Base-by-base conservation (phyloP, 2,329 filamentous ascomycete genomes). In the Sporothrix globosa region DNA sequence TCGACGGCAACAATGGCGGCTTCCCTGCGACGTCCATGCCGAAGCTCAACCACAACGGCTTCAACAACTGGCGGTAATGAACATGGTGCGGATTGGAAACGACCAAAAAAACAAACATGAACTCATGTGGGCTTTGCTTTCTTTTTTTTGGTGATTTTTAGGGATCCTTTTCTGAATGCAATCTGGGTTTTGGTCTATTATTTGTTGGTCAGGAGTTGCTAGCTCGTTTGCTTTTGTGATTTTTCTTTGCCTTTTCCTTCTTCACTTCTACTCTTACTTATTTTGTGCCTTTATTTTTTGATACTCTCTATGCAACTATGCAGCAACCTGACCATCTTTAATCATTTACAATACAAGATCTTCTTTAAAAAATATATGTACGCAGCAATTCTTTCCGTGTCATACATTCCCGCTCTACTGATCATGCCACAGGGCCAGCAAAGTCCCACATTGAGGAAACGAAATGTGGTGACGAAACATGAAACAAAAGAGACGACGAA, bases 11-110 rank as follows among this genome's bases (percentile, higher is more conserved):
- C 67, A 10, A 39, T 13, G 39, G 70, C 30, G 72, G 73, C 17
- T 75, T 75, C 66, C 74, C 73, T 6, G 72, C 73, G 60, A 39
- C 67, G 19, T 44, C 71, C 50, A 75, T 74, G 71, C 73, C 69
- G 46, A 73, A 73, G 74, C 72, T 63, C 50, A 74, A 39, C 71
- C 71, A 74, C 70, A 69, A 72, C 58, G 72, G 71, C 11, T 73
- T 74, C 69, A 73, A 69, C 72, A 74, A 60, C 68, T 74, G 73
- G 73, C 71, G 72, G 63, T 73, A 68, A 61, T 27, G 27, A 21
- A 7, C 14, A n/a, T 6, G 50, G 21, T 54, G n/a, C 53, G 48
- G 11, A n/a, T 44, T 3, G 30, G 58, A 39, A 39, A 13, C 27
- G 27, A 30, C 3, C 27, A 21, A 21, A 60, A 21, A 61, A 48